phyloP scores from a whole-genome alignment of 2,329 filamentous ascomycete genomes.

The Trichoderma koningii region DNA sequence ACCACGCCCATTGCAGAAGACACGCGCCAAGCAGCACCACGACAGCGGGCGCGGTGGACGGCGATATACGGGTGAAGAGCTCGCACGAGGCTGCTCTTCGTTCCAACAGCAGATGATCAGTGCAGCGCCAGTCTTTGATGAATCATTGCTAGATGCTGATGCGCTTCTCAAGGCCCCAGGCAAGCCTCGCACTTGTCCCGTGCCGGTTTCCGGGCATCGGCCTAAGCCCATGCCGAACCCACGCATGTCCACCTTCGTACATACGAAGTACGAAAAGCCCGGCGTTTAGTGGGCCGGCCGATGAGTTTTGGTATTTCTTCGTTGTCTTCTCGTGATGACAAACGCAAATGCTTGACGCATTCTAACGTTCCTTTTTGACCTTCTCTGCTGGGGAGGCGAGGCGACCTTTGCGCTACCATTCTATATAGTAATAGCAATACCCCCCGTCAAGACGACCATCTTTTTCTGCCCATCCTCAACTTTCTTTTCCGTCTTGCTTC shows the following conservation, averaged over 20 bases:
- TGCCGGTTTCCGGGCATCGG: constrained; percentile 23
- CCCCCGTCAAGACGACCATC: neutral
- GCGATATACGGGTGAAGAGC: constrained; percentile 17
- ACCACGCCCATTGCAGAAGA: neutral
- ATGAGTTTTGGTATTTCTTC: constrained; percentile 10
- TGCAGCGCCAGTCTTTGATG: neutral
- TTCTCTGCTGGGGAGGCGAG: constrained; percentile 11
- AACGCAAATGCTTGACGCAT: constrained; percentile 11
- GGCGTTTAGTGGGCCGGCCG: constrained; percentile 18
- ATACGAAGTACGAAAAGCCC: constrained; percentile 19
- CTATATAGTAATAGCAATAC: constrained; percentile 16
- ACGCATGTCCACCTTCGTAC: constrained; percentile 16
- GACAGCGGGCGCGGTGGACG: neutral
- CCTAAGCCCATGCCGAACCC: constrained; percentile 13
- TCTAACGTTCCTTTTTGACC: neutral
- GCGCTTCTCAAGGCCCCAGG: neutral
- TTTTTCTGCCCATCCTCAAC: neutral
- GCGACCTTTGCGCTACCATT: constrained; percentile 3
- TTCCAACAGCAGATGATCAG: neutral
- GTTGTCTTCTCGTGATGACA: neutral
- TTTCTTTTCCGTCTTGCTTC: neutral
- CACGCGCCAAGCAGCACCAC: neutral
- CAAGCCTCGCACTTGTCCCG: constrained; percentile 9
- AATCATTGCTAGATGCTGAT: neutral
- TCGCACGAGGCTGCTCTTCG: neutral